Evolutionary conservation across 805 yeast genomes (phyloP).

Genomic region (Hermanozyma aechmeae): DNA sequence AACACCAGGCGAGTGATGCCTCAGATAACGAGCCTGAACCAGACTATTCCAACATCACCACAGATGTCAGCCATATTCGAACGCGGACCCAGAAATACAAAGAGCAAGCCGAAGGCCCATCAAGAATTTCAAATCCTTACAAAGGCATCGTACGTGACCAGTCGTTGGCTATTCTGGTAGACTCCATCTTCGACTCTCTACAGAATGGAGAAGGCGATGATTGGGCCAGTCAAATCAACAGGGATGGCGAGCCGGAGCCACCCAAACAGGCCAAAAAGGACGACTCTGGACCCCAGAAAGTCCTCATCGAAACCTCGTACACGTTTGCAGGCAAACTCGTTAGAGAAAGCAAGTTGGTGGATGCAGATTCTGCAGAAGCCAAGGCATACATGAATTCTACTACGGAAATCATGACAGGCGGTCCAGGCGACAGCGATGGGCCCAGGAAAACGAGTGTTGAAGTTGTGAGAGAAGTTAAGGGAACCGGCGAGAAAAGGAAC

Average conservation of each 20-base stretch:
- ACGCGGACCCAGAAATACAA: conserved; percentile 55
- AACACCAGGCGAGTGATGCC: conserved; percentile 12
- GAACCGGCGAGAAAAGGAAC: conserved; percentile 18
- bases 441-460: conserved; percentile 20
- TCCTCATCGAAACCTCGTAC: conserved; percentile 68
- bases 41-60: conserved; percentile 47
- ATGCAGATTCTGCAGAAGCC: conserved; percentile 75
- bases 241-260: conserved; percentile 1
- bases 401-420: conserved; percentile 18
- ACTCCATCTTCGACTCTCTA: conserved; percentile 19
- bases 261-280: not conserved
- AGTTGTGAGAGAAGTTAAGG: conserved; percentile 22
- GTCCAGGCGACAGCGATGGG: conserved; percentile 2
- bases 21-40: conserved; percentile 26
- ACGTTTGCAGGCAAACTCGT: conserved; percentile 84
- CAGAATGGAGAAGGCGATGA: conserved; percentile 4
- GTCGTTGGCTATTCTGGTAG: conserved; percentile 19
- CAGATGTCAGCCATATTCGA: conserved; percentile 46
- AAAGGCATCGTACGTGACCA: not conserved
- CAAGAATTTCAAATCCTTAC: too few species aligned
- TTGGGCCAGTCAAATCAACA: conserved; percentile 3
- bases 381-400: conserved; percentile 63
- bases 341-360: conserved; percentile 72
- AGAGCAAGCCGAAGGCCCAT: conserved; percentile 19
- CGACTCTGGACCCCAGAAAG: conserved; percentile 32